Conservation (phyloP, 2,329 filamentous ascomycete genomes). For the Clonostachys chloroleuca region DNA sequence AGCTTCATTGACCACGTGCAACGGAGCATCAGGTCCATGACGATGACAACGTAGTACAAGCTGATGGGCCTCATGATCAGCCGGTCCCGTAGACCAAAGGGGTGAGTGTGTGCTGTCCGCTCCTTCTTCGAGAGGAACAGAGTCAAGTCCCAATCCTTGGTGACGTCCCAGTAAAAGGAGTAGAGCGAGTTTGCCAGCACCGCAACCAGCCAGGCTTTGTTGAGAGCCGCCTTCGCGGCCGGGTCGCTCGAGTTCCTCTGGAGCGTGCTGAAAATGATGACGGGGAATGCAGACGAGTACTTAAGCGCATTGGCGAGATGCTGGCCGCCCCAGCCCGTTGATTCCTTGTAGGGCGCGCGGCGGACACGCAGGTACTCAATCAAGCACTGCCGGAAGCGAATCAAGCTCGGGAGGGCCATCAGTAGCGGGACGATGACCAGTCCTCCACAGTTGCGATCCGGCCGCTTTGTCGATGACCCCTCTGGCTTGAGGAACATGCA, state of each 20-base stretch:
- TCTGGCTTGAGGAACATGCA: slow-evolving; percentile 84
- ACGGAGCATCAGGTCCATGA: slow-evolving; percentile 73
- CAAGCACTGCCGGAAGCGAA: slow-evolving; percentile 86
- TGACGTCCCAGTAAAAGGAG: slow-evolving; percentile 98
- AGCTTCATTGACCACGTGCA: slow-evolving; percentile 92
- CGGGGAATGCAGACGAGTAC: slow-evolving; percentile 90
- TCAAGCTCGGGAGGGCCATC: slow-evolving; percentile 76
- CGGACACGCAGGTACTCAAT: slow-evolving; percentile 78
- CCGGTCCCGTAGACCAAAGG: slow-evolving; percentile 72
- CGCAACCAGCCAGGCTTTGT: slow-evolving; percentile 63
- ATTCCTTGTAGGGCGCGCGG: slow-evolving; percentile 47
- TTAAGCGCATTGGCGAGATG: slow-evolving; percentile 93
- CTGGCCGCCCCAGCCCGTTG: slow-evolving; percentile 72
- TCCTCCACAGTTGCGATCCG: slow-evolving; percentile 79
- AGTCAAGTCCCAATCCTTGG: slow-evolving; percentile 94
- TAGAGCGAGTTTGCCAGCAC: slow-evolving; percentile 83
- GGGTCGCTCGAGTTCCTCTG: slow-evolving; percentile 55
- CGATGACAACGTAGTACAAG: slow-evolving; percentile 80
- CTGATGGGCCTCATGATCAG: slow-evolving; percentile 67
- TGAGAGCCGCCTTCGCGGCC: slow-evolving; percentile 34
- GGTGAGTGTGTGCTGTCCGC: slow-evolving; percentile 59
- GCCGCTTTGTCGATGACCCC: slow-evolving; percentile 71
- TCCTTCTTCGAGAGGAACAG: slow-evolving; percentile 61
- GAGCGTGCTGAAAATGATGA: slow-evolving; percentile 75
- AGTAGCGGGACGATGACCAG: slow-evolving; percentile 77